A percentile compares a stretch with the other conserved stretches of the same genome.
Conservation (phyloP, 2,329 filamentous ascomycete genomes). For the Colletotrichum tabaci region DNA sequence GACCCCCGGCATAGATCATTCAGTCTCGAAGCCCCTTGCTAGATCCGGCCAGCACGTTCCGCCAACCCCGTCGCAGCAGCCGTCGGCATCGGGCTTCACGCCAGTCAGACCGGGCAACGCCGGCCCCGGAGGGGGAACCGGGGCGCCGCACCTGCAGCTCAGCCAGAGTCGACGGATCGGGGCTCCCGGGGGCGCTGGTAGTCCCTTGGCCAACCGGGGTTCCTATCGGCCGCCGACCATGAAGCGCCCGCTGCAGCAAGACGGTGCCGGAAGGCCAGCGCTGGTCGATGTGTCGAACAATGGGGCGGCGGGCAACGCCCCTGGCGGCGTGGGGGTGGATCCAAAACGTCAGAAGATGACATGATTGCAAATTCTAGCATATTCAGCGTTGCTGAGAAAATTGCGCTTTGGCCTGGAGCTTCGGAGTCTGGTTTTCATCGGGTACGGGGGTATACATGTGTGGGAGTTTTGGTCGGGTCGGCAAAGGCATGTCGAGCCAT, state of each 20-base stretch:
- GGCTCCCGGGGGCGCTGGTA: conserved; percentile 67
- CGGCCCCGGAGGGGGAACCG: conserved; percentile 42
- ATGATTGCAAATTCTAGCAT: conserved; percentile 38
- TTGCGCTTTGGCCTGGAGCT: conserved; percentile 21
- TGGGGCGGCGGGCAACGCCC: conserved; percentile 45
- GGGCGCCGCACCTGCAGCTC: conserved; percentile 67
- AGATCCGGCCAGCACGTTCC: conserved; percentile 69
- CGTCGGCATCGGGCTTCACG: conserved; percentile 42
- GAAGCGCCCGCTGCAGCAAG: conserved; percentile 49
- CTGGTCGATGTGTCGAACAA: conserved; percentile 68
- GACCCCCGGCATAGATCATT: conserved; percentile 89
- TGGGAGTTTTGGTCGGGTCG: conserved; percentile 13
- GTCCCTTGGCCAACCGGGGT: conserved; percentile 71
- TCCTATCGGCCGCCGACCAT: conserved; percentile 73
- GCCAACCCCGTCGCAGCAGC: conserved; percentile 50
- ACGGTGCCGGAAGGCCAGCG: conserved; percentile 56
- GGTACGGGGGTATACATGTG: neutral
- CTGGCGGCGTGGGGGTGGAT: conserved; percentile 54
- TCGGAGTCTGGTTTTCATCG: conserved; percentile 17
- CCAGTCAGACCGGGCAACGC: conserved; percentile 35
- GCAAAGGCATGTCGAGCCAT: neutral
- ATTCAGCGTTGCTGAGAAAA: neutral
- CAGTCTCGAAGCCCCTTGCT: conserved; percentile 79
- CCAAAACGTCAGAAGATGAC: conserved; percentile 67
- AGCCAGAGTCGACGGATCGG: conserved; percentile 72